Base-by-base conservation (phyloP, 371 early-diverging fungal species). In the Mortierella sp. region DNA sequence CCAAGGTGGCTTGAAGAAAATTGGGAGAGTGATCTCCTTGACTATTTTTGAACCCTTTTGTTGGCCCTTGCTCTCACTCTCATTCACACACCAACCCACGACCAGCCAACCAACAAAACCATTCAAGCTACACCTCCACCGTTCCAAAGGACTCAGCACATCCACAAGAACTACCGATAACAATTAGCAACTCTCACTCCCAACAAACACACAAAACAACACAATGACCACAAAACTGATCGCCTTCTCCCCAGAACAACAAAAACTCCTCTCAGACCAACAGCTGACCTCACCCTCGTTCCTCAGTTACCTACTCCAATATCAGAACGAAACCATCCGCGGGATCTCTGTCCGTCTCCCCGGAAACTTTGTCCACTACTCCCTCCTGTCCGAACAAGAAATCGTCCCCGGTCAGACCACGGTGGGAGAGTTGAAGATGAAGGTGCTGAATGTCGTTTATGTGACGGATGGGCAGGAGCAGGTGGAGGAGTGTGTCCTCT, bases 401-500 rank as follows among this genome's bases (percentile, higher is more conserved):
- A 79, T 83, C 70, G 71, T 83, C n/a, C 83, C 83, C 11, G 79
- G 76, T 16, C 65, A 83, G 74, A 83, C 83, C 27, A 83, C 83
- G 16, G 83, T 83, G 24, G 83, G 83, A 7, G 83, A 83, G 24
- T 79, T 83, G 74, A 83, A 83, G 83, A 83, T 79, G 79, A 79
- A 79, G 76, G 83, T 83, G 43, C 68, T 83, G 38, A 83, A 83
- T 71, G 83, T 83, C 29, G 79, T 83, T 54, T 83, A 83, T 54
- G 76, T 83, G 58, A 83, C 83, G 0, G 83, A 83, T 60, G 60
- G 72, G 8, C 73, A 76, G 63, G 83, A 83, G 71, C 79, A 63
- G 14, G 79, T 83, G 7, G 83, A 83, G 21, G 83, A 83, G 38
- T 83, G 83, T 54, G 83, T 83, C 35, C 75, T 83, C 24, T 83